Base-by-base conservation (phyloP, 179 eudicot species). In the Beta corolliflora region DNA sequence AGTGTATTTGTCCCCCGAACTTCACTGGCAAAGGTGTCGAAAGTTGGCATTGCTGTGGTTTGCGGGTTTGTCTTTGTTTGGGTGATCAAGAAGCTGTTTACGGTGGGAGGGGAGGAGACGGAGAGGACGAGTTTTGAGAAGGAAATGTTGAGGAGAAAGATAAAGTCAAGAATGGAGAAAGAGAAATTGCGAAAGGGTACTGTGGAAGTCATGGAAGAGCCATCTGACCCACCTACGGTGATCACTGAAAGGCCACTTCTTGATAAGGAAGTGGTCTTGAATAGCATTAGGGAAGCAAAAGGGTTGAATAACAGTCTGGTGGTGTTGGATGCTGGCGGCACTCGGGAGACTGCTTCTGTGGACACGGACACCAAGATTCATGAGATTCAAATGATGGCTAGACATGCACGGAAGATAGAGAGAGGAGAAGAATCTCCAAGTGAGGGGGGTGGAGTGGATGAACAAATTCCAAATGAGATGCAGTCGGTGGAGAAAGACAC, bases 71-170 rank as follows among this genome's bases (percentile, higher is more conserved):
- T 87, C 50, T 80, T 89, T 52, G 79, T 92, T 80, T 85, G 89
- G 89, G 85, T 83, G 63, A n/a, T 88, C 60, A 92, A 84, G 75
- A 84, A 74, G 55, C 16, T 88, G 72, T 84, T 91, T 70, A 21
- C 61, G 18, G 64, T 54, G 68, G 84, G 84, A 36, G 79, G 79
- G 36, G 84, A 79, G 77, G 83, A 79, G 59, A 50, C 21, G 31
- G 92, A 91, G 80, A 72, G 83, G 71, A 76, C 92, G 19, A 80
- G 84, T n/a, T 89, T 86, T 76, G 94, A 91, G 88, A 90, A 90
- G 86, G 94, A 93, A 72, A 95, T 93, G 96, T 50, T 93, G 87
- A 90, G 89, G 86, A 91, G 97, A 80, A 93, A 95, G 85, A 81
- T 85, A 13, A 86, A 88, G 85, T 85, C 92, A 21, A 89, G 97